phyloP scores from a whole-genome alignment of 139 green algal genomes.

The Chlorella ohadii region DNA sequence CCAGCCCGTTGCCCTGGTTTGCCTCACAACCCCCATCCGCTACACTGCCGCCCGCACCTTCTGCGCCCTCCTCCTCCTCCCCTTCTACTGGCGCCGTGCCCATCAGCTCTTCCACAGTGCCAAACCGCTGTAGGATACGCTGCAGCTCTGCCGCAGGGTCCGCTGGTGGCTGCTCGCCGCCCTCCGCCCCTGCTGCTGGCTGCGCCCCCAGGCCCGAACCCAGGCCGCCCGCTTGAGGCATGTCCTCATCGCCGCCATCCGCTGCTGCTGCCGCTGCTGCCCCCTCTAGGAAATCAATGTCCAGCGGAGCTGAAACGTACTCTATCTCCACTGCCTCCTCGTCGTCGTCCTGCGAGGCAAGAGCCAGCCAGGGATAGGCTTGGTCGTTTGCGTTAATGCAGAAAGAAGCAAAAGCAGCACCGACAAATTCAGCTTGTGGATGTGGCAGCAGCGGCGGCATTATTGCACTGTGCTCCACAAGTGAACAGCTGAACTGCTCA shows the following conservation, averaged over 20 bases:
- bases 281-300: constrained; percentile 42
- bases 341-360: neutral
- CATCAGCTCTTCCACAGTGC: constrained; percentile 67
- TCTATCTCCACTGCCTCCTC: constrained; percentile 64
- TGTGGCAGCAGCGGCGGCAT: too few species aligned
- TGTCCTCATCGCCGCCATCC: neutral
- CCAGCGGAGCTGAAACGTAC: constrained; percentile 69
- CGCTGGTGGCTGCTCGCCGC: neutral
- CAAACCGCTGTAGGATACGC: constrained; percentile 76
- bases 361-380: neutral
- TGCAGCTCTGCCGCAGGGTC: constrained; percentile 64
- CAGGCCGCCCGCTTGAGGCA: neutral
- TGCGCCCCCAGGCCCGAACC: constrained; percentile 16
- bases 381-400: too few species aligned
- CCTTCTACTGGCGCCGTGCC: constrained; percentile 2
- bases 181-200: neutral
- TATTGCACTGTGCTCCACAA: too few species aligned
- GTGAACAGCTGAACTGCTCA: too few species aligned
- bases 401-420: too few species aligned
- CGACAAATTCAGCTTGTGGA: too few species aligned
- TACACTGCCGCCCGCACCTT: constrained; percentile 49
- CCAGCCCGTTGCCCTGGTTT: too few species aligned
- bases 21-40: too few species aligned
- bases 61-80: constrained; percentile 32
- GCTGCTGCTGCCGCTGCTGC: neutral